phyloP scores from a whole-genome alignment of 345 rosid genomes.

The Salix caprea region DNA sequence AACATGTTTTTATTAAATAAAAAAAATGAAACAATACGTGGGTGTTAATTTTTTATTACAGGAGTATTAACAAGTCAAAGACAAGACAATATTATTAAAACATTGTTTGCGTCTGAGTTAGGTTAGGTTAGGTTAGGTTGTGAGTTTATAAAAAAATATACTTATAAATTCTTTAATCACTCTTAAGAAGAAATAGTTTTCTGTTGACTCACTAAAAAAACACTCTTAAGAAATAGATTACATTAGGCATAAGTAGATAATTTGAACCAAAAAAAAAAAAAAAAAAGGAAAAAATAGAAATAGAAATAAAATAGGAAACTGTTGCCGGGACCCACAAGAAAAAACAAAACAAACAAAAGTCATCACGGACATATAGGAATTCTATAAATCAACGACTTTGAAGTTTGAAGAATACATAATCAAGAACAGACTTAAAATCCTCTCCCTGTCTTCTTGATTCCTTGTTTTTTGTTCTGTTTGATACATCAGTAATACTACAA shows the following conservation, averaged over 20 bases:
- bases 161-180: no score
- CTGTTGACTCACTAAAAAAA: neutral
- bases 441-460: neutral
- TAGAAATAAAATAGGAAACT: neutral
- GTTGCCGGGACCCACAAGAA: neutral
- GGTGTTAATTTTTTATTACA: no score
- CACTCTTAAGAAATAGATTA: no score
- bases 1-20: no score
- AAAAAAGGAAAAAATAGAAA: accelerated
- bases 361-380: neutral
- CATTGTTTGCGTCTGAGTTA: no score
- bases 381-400: neutral
- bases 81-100: no score
- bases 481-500: neutral
- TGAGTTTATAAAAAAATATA: no score
- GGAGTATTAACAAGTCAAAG: no score
- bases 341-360: neutral
- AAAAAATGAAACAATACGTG: no score
- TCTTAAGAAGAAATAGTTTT: no score
- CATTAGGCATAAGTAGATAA: neutral
- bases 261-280: no score
- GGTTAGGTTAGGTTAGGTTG: no score
- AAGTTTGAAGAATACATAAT: neutral
- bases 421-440: neutral
- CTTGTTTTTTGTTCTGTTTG: neutral